Evolutionary conservation across 805 yeast genomes (phyloP), one percentile per base, ranked within the genome.

Genomic region (Yueomyces sp.): DNA sequence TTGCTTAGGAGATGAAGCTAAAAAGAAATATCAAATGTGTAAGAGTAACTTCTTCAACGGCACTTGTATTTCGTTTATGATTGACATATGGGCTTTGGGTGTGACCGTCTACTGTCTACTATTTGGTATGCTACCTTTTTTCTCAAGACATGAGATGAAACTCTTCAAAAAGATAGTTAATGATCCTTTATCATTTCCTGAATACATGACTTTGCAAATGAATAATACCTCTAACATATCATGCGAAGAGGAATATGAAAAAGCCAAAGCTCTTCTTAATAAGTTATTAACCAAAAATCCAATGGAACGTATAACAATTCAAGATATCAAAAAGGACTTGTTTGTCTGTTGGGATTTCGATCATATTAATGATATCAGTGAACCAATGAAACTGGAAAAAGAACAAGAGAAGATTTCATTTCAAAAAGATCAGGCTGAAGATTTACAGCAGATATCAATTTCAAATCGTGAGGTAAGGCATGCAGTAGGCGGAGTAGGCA

Each of bases 81-180:
- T 92, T 44, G 98, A 92, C 64, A 82, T 90, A n/a, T 92, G 98
- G 98, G 95, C 98, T 0, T 63, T 87, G 26, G 98, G 98, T 8
- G 87, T 90, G 4, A 88, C 97, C 0, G 65, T 92, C 19, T 92
- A 79, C 61, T 88, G 96, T 58, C 65, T 92, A 36, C 57, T 90
- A 11, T 90, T 85, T 64, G 98, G 98, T 8, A 70, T 73, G 49
- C 74, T 92, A 39, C 98, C 98, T 2, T 92, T 90, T 59, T 77
- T 80, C 56, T 78, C 85, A 32, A 95, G 87, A 55, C 90, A 74
- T 64, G 94, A 82, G 46, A 45, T 62, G 39, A 53, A 57, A 43
- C 68, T 92, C 42, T 88, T 90, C 61, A 81, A 81, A 45, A 86
- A 78, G 9, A 92, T 92, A 50, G 84, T 79, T 38, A 74, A 76